Evolutionary conservation across 75 land plant species (phyloP), one percentile per base, ranked within the genome.

Genomic region (Pinus tabuliformis): DNA sequence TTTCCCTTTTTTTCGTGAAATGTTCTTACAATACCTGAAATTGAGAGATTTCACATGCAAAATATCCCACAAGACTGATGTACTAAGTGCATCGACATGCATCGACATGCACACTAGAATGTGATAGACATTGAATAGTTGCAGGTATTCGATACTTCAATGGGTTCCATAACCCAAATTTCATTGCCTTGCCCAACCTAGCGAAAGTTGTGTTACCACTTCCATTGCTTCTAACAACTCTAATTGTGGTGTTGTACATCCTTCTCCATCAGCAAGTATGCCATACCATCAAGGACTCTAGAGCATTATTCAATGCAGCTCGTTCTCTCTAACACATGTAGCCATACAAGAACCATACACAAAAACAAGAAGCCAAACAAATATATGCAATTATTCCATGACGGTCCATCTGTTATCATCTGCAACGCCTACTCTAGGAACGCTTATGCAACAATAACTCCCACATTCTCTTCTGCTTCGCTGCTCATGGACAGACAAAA

Each of bases 41-140:
- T 79, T 80, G 15, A 74, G 61, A 62, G 87, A 79, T 11, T 83
- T 72, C 18, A 62, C 61, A 1, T 89, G 78, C 63, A 90, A 60
- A 57, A 89, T 81, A 76, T 86, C 86, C 13, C 89, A 89, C 49
- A 95, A 85, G 66, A 92, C 88, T 59, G 93, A 84, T 36, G 79
- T 87, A 75, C 98, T 95, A 9, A 92, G 84, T 73, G 98, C 91
- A 13, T 95, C 91, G 37, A 95, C 94, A 80, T 86, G 98, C 58
- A 95, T n/a, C n/a, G n/a, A n/a, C n/a, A n/a, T n/a, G n/a, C n/a
- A n/a, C 93, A 82, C 95, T 95, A 45, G 93, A 85, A 83, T 95
- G 91, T 59, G 98, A 92, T 18, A 95, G 86, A 77, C 98, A 95
- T n/a, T 85, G 88, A 18, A 92, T 74, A 5, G 92, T 92, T 28